Base-by-base conservation (phyloP, 805 yeast genomes). In the Metschnikowia lachancei region DNA sequence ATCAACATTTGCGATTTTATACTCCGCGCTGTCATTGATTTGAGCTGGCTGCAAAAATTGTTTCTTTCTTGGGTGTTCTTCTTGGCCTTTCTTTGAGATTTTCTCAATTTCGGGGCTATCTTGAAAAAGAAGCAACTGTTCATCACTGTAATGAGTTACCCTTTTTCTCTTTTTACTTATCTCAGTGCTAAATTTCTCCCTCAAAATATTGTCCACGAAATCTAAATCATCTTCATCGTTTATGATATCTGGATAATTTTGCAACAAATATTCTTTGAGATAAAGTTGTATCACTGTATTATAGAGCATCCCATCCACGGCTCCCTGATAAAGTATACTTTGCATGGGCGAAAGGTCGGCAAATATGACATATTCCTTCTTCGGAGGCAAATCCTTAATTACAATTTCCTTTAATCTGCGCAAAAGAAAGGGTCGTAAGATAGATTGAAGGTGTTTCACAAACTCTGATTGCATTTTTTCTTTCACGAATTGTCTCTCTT, bases 281-380 rank as follows among this genome's bases (percentile, higher is more conserved):
- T 76, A 68, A 41, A 74, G 71, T 40, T 71, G 74, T 17, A 76
- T 57, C 10, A 83, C 64, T 1, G 77, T 67, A 0, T 65, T 59
- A 44, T 70, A 75, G 33, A 85, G 63, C 1, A 67, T 61, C 9
- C 72, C 70, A 24, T 70, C 54, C 35, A 85, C 62, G 0, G 82
- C 80, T 35, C 64, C 71, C 39, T 72, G 65, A 60, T 89, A 87
- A 13, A 90, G 67, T n/a, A 72, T 69, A 26, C 74, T 75, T 65
- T 92, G 99, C 33, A 72, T 58, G 0, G 70, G 63, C 0, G 92
- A 77, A 47, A 92, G 63, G 3, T 84, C 79, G 5, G 88, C 79
- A 63, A 87, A 89, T 1, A 92, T 72, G 36, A 88, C 77, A 58
- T 89, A 92, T 64, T 92, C 99, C 51, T 94, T 81, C 64, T 94